Evolutionary conservation across 441 rosid species (phyloP).

Genomic region (Eruca vesicaria): DNA sequence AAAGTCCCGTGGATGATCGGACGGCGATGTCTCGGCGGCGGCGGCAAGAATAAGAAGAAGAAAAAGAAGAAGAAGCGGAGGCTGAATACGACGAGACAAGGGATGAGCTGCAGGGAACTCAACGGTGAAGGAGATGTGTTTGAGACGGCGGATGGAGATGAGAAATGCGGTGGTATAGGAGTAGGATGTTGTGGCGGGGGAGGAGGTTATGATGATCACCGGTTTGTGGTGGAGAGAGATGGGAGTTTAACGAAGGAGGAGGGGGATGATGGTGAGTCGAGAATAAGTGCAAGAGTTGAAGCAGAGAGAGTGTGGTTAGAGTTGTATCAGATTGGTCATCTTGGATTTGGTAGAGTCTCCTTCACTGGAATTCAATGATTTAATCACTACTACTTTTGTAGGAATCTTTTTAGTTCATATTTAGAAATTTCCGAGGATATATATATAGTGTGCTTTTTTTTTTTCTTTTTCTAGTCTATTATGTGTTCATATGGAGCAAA

Average conservation of each 20-base stretch:
- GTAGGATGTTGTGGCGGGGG: slow-evolving; percentile 26
- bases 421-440: neutral
- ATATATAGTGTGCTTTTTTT: slow-evolving; percentile 8
- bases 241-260: slow-evolving; percentile 35
- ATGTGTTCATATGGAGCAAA: neutral
- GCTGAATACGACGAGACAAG: neutral
- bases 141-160: neutral
- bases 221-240: slow-evolving; percentile 37
- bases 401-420: neutral
- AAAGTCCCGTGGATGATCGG: slow-evolving; percentile 80
- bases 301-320: slow-evolving; percentile 83
- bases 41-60: slow-evolving; percentile 43
- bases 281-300: slow-evolving; percentile 47
- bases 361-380: slow-evolving; percentile 44
- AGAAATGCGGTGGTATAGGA: neutral
- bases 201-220: slow-evolving; percentile 23
- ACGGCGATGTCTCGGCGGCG: slow-evolving; percentile 54
- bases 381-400: neutral
- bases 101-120: neutral
- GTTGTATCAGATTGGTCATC: slow-evolving; percentile 72
- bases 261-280: slow-evolving; percentile 24
- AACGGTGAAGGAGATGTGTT: slow-evolving; percentile 19
- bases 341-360: slow-evolving; percentile 95
- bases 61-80: slow-evolving; percentile 37
- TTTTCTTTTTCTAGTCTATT: neutral